phyloP scores from a whole-genome alignment of 331 rosid genomes.

The Cydonia oblonga region DNA sequence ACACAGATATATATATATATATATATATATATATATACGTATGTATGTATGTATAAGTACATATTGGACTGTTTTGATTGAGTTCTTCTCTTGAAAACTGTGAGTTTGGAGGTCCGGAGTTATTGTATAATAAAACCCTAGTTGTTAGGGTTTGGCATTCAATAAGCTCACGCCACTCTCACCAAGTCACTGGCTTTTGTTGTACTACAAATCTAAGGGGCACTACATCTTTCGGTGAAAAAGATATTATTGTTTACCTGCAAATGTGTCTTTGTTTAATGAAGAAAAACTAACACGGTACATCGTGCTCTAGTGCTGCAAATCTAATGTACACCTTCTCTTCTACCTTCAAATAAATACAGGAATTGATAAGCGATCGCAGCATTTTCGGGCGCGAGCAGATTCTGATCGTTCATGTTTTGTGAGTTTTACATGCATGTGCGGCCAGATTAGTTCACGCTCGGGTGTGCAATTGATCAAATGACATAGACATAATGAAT shows the following conservation, averaged over 20 bases:
- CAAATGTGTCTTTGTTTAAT: neutral
- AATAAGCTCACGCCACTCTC: neutral
- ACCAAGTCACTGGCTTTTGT: neutral
- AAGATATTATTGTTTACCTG: neutral
- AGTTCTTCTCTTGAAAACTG: neutral
- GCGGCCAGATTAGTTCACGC: too few relatives aligned
- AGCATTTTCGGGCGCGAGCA: too few relatives aligned
- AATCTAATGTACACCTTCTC: neutral
- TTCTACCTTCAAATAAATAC: neutral
- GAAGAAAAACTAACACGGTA: neutral
- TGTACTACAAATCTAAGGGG: neutral
- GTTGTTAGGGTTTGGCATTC: neutral
- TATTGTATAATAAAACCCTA: neutral
- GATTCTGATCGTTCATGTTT: too few relatives aligned
- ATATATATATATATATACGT: too few relatives aligned
- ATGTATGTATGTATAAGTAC: too few relatives aligned
- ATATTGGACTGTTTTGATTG: too few relatives aligned
- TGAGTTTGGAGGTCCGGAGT: conserved; percentile 11
- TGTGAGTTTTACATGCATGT: too few relatives aligned
- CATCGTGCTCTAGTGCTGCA: neutral
- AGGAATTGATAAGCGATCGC: too few relatives aligned
- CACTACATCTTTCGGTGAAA: neutral
- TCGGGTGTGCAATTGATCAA: too few relatives aligned
- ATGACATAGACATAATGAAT: too few relatives aligned
- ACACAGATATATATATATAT: too few relatives aligned